Conservation (phyloP, 768 basidiomycete genomes). For the Hydnomerulius pinastri region DNA sequence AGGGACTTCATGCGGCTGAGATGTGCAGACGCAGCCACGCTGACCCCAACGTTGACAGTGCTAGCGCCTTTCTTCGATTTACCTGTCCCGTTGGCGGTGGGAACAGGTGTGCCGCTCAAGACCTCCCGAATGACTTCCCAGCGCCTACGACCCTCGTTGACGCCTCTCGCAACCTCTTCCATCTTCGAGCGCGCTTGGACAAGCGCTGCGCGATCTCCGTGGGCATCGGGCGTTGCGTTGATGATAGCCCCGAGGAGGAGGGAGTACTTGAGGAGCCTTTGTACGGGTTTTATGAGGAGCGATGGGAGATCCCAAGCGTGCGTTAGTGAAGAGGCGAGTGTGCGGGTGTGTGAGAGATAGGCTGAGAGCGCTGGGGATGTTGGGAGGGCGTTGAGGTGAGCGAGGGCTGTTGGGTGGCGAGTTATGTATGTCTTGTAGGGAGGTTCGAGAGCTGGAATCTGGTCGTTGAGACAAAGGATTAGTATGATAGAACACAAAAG, state of each 20-base stretch:
- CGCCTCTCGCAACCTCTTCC: slow-evolving; percentile 71
- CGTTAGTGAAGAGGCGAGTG: slow-evolving; percentile 67
- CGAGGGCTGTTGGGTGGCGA: slow-evolving; percentile 71
- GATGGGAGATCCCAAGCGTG: slow-evolving; percentile 94
- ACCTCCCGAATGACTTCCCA: slow-evolving; percentile 81
- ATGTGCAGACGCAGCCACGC: slow-evolving; percentile 57
- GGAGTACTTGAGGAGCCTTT: slow-evolving; percentile 92
- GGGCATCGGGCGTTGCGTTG: slow-evolving; percentile 69
- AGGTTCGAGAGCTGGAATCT: slow-evolving; percentile 72
- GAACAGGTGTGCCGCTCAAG: slow-evolving; percentile 43
- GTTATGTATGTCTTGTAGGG: slow-evolving; percentile 83
- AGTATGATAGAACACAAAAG: background rate
- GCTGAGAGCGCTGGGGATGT: slow-evolving; percentile 48
- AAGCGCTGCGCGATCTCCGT: slow-evolving; percentile 55
- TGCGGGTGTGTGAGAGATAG: slow-evolving; percentile 69
- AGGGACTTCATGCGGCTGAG: slow-evolving; percentile 62
- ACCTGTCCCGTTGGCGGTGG: slow-evolving; percentile 40
- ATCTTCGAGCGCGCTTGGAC: slow-evolving; percentile 43
- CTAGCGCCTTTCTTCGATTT: slow-evolving; percentile 40
- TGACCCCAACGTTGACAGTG: slow-evolving; percentile 41
- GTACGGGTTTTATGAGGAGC: slow-evolving; percentile 96
- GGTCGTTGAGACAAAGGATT: slow-evolving; percentile 4
- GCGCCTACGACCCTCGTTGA: slow-evolving; percentile 77
- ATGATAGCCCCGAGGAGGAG: slow-evolving; percentile 79
- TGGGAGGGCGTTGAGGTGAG: slow-evolving; percentile 56